Base-by-base conservation (phyloP, 73 alveolate genomes). In the Symbiodinium natans region DNA sequence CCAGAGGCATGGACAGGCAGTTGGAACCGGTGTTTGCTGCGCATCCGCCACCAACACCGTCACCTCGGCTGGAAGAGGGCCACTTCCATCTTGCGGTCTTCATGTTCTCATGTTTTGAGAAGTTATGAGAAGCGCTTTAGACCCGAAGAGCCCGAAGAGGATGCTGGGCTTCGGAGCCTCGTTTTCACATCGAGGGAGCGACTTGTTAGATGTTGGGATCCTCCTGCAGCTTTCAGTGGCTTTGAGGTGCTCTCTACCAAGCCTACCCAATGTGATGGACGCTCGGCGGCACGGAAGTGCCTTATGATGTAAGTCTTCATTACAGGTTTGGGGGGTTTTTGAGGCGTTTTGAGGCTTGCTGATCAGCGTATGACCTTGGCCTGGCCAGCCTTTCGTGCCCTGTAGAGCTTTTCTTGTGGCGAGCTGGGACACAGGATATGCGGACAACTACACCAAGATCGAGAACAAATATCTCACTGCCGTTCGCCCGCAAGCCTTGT, bases 1-100 rank as follows among this genome's bases (percentile, higher is more conserved):
- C n/a, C n/a, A n/a, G 40, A 88, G 95, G 97, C 80, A 90, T 21
- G 97, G 97, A 77, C 97, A 90, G 80, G 97, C 97, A 17, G 97
- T 90, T 33, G 97, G 86, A 84, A 90, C 97, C 54, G 97, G 97
- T 29, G 46, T 71, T 25, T 90, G 97, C 88, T 90, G 97, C 77
- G 80, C 89, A 23, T 90, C 97, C 25, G 97, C 77, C 80, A 90
- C 97, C 97, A 90, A 90, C 97, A 68, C 77, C 80, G 97, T 33
- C 97, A 90, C 42, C 97, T 33, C 43, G 97, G 94, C 42, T 25
- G 39, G 89, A 38, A 21, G 86, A 6, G 5, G 86, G n/a, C n/a
- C n/a, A 33, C n/a, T 75, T 33, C n/a, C 34, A n/a, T n/a, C n/a
- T n/a, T n/a, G n/a, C n/a, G n/a, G n/a, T n/a, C n/a, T n/a, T n/a